phyloP scores from a whole-genome alignment of 176 grass and related monocot genomes.

The Elymus sibiricus region DNA sequence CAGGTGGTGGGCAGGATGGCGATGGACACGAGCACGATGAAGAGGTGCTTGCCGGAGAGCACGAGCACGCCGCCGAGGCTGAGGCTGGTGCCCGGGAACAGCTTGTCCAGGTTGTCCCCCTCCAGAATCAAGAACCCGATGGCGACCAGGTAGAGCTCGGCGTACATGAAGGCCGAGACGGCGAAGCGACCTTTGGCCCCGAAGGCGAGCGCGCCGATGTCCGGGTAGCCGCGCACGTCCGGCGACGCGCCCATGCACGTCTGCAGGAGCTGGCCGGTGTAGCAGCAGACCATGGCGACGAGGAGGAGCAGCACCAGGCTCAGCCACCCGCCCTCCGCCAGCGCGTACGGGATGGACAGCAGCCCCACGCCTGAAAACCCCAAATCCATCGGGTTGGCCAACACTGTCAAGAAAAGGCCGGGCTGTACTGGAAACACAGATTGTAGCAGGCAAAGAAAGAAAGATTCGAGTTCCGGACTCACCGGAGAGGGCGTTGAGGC shows the following conservation, averaged over 20 bases:
- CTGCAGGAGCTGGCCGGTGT: slow-evolving; percentile 77
- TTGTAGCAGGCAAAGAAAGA: background rate
- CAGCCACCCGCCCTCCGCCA: slow-evolving; percentile 75
- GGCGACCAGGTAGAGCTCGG: slow-evolving; percentile 85
- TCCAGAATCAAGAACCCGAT: slow-evolving; percentile 83
- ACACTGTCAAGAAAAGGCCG: too few species aligned
- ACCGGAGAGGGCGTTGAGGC: slow-evolving; percentile 82
- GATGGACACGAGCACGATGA: slow-evolving; percentile 53
- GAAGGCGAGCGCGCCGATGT: slow-evolving; percentile 69
- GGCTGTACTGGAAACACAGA: background rate
- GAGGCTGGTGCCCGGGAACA: slow-evolving; percentile 58
- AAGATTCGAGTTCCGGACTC: background rate
- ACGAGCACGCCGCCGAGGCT: slow-evolving; percentile 9
- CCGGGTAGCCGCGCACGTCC: slow-evolving; percentile 45
- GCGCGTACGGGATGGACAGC: slow-evolving; percentile 78
- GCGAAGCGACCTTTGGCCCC: slow-evolving; percentile 45
- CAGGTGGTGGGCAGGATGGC: slow-evolving; percentile 76
- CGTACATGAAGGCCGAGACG: slow-evolving; percentile 68
- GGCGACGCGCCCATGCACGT: slow-evolving; percentile 60
- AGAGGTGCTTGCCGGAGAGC: slow-evolving; percentile 62
- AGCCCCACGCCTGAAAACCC: slow-evolving; percentile 60
- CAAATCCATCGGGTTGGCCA: background rate
- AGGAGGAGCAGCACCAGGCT: slow-evolving; percentile 58
- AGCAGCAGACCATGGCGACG: slow-evolving; percentile 59
- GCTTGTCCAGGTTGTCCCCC: slow-evolving; percentile 74